Percentiles rank a stretch among this genome's conserved stretches.
These are phyloP conservation scores for Arthonia radiata DNA, from an alignment of 495 filamentous ascomycete species.

Conservation along the genomic window DNA sequence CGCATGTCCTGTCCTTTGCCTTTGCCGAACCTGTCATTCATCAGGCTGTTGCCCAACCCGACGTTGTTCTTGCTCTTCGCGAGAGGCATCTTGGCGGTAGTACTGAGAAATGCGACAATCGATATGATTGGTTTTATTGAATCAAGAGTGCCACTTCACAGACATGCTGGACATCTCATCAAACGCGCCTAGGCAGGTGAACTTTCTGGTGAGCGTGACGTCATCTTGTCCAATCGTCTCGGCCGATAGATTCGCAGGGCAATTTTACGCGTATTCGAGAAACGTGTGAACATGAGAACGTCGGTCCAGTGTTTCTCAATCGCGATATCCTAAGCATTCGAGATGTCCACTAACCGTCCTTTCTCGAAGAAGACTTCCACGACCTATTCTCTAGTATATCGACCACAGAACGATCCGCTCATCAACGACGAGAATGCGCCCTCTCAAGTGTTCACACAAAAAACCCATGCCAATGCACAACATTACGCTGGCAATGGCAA, in stretches of 20 bases:
- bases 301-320: conserved; percentile 21
- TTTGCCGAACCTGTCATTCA: conserved; percentile 84
- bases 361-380: conserved; percentile 43
- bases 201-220: too few relatives aligned
- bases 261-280: too few relatives aligned
- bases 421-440: conserved; percentile 70
- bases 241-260: too few relatives aligned
- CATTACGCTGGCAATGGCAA: conserved; percentile 18
- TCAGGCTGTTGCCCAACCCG: conserved; percentile 74
- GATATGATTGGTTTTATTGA: too few relatives aligned
- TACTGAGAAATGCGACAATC: too few relatives aligned
- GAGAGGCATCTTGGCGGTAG: conserved; percentile 54
- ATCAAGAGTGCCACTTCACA: too few relatives aligned
- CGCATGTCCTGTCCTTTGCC: conserved; percentile 53
- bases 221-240: too few relatives aligned
- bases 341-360: not conserved
- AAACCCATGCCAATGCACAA: conserved; percentile 16
- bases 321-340: conserved; percentile 1
- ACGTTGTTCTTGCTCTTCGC: conserved; percentile 89
- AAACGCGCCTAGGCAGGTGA: too few relatives aligned
- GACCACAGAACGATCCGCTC: conserved; percentile 85
- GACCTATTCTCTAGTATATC: conserved; percentile 82
- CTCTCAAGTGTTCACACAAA: conserved; percentile 49
- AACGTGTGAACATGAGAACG: too few relatives aligned
- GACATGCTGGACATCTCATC: too few relatives aligned